These are phyloP conservation scores for Lachnellula arida DNA, from an alignment of 2,329 filamentous ascomycete species.

Conservation along the genomic window DNA sequence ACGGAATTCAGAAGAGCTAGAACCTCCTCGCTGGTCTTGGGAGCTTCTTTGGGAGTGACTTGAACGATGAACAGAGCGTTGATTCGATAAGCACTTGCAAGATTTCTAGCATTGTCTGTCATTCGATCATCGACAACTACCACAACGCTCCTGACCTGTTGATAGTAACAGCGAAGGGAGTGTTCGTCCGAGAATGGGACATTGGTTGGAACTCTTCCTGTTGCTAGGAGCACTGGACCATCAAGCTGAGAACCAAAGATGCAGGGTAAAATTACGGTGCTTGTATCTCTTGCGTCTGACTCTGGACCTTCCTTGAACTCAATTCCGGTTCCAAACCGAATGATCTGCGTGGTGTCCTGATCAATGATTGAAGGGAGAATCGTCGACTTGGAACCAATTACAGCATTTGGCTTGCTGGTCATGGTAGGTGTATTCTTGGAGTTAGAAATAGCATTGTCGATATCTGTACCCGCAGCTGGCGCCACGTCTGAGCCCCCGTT, in stretches of 20 bases:
- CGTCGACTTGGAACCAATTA: conserved; percentile 12
- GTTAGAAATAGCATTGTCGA: background rate
- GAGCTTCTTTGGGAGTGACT: conserved; percentile 2
- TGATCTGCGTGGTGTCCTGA: conserved; percentile 10
- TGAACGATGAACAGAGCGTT: conserved; percentile 30
- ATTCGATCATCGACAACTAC: conserved; percentile 31
- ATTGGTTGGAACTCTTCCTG: conserved; percentile 13
- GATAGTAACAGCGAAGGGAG: conserved; percentile 17
- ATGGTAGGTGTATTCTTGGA: background rate
- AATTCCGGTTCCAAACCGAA: conserved; percentile 13
- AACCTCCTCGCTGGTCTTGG: conserved; percentile 11
- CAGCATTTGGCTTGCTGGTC: conserved; percentile 2
- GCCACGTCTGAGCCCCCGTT: background rate
- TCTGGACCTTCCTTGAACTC: conserved; percentile 4
- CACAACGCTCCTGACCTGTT: conserved; percentile 19
- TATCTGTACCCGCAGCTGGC: no score
- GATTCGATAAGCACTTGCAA: conserved; percentile 25
- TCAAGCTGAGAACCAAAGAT: conserved; percentile 23
- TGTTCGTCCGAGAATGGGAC: conserved; percentile 18
- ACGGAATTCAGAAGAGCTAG: conserved; percentile 17
- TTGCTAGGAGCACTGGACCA: conserved; percentile 20
- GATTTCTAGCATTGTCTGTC: conserved; percentile 31
- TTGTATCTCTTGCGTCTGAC: background rate
- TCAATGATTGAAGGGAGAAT: conserved; percentile 11
- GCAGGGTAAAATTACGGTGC: conserved; percentile 23